Evolutionary conservation across 2,329 filamentous ascomycete species (phyloP).

Genomic region (Pseudohalonectria lignicola): DNA sequence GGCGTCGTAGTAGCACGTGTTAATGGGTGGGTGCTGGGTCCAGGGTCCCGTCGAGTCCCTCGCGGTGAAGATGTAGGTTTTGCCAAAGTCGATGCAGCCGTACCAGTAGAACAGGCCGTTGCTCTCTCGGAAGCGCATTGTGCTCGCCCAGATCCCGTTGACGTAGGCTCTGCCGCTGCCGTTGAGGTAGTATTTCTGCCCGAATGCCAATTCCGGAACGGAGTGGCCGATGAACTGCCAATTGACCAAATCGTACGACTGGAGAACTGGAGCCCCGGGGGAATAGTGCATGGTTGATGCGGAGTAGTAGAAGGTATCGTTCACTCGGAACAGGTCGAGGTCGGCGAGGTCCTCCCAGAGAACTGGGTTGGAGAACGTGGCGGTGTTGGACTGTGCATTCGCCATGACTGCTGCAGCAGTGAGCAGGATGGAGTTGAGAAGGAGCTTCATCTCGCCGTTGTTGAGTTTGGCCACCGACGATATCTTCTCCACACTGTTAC

Average conservation of each 20-base stretch:
- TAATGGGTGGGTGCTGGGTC: slow-evolving; percentile 4
- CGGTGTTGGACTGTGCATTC: too few species aligned
- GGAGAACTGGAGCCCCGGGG: slow-evolving; percentile 43
- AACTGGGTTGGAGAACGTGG: slow-evolving; percentile 40
- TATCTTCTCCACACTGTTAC: too few species aligned
- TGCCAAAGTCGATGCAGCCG: slow-evolving; percentile 34
- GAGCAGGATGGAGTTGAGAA: too few species aligned
- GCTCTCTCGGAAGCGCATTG: slow-evolving; percentile 37
- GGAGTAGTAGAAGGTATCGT: slow-evolving; percentile 40
- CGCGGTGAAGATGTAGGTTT: slow-evolving; percentile 43
- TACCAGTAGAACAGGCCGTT: slow-evolving; percentile 44
- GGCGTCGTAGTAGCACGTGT: slow-evolving; percentile 43
- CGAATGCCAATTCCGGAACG: slow-evolving; percentile 32
- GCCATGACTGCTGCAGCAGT: too few species aligned
- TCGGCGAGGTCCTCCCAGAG: slow-evolving; percentile 45
- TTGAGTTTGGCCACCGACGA: too few species aligned
- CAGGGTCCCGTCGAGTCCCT: slow-evolving; percentile 17
- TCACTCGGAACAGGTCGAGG: slow-evolving; percentile 38
- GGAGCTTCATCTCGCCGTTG: too few species aligned
- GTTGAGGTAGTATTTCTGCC: slow-evolving; percentile 34
- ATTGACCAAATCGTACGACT: slow-evolving; percentile 42
- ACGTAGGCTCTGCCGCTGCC: slow-evolving; percentile 32
- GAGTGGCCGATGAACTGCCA: slow-evolving; percentile 35
- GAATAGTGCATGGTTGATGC: slow-evolving; percentile 46
- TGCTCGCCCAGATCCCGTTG: slow-evolving; percentile 44